These are phyloP conservation scores for Arthrobotrys sphaeroides DNA, from an alignment of 2,329 filamentous ascomycete genomes.

Conservation along the genomic window DNA sequence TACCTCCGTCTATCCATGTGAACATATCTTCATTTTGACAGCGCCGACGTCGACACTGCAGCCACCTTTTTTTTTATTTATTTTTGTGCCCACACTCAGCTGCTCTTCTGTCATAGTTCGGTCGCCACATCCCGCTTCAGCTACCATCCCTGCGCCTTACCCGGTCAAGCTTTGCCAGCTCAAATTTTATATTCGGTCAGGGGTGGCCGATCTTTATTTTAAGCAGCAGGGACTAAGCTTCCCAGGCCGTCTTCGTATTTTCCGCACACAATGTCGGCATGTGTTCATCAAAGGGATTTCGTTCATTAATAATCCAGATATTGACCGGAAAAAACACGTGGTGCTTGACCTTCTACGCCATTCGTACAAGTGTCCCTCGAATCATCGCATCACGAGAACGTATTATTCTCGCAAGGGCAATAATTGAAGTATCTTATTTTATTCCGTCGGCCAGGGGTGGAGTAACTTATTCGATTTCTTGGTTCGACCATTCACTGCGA, in stretches of 20 bases:
- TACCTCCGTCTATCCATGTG: constrained; percentile 26
- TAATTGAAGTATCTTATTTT: too few relatives aligned
- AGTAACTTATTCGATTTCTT: background rate
- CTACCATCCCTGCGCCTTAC: constrained; percentile 26
- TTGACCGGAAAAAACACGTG: constrained; percentile 9
- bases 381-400: background rate
- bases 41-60: constrained; percentile 1
- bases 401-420: constrained; percentile 12
- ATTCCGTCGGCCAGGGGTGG: constrained; percentile 2
- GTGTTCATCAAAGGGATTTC: background rate
- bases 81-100: background rate
- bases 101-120: constrained; percentile 4
- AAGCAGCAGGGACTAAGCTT: constrained; percentile 41
- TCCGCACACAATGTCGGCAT: background rate
- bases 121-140: constrained; percentile 9
- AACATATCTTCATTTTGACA: background rate
- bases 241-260: background rate
- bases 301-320: background rate
- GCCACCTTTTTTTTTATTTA: constrained; percentile 14
- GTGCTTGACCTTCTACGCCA: background rate
- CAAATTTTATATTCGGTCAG: constrained; percentile 50
- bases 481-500: too few relatives aligned
- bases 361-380: constrained; percentile 8
- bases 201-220: constrained; percentile 48
- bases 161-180: constrained; percentile 33